phyloP scores from a whole-genome alignment of 805 yeast species.

The Lachancea dasiensis region DNA sequence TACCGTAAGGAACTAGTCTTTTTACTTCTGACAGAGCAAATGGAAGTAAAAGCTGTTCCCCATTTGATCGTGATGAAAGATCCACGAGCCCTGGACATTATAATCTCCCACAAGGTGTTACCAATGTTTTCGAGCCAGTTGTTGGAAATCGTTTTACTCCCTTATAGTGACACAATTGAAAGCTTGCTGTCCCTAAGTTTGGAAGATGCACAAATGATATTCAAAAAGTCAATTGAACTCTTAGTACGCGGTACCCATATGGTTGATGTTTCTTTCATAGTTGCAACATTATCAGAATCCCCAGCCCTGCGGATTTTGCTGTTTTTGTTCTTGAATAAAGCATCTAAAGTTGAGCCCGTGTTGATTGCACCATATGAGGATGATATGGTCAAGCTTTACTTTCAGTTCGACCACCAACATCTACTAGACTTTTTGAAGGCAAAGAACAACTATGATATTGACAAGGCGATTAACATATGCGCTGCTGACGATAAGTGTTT shows the following conservation, averaged over 20 bases:
- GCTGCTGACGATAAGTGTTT: conserved; percentile 36
- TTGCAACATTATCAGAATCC: conserved; percentile 40
- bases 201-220: conserved; percentile 34
- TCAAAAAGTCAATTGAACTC: conserved; percentile 44
- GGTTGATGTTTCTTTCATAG: conserved; percentile 47
- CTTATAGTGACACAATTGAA: conserved; percentile 30
- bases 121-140: conserved; percentile 42
- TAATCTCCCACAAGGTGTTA: conserved; percentile 59
- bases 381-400: conserved; percentile 57
- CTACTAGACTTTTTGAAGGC: conserved; percentile 57
- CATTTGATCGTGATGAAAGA: conserved; percentile 58
- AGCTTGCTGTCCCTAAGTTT: conserved; percentile 40
- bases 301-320: conserved; percentile 43
- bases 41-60: conserved; percentile 56
- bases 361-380: conserved; percentile 56
- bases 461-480: conserved; percentile 62
- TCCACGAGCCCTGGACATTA: conserved; percentile 46
- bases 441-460: conserved; percentile 60
- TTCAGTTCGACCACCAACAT: conserved; percentile 48
- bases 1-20: conserved; percentile 44
- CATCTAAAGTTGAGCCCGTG: conserved; percentile 52
- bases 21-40: conserved; percentile 51
- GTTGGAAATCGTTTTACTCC: conserved; percentile 45
- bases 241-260: conserved; percentile 63
- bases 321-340: conserved; percentile 58